phyloP scores from a whole-genome alignment of 768 basidiomycete species.

The Trametes maxima region DNA sequence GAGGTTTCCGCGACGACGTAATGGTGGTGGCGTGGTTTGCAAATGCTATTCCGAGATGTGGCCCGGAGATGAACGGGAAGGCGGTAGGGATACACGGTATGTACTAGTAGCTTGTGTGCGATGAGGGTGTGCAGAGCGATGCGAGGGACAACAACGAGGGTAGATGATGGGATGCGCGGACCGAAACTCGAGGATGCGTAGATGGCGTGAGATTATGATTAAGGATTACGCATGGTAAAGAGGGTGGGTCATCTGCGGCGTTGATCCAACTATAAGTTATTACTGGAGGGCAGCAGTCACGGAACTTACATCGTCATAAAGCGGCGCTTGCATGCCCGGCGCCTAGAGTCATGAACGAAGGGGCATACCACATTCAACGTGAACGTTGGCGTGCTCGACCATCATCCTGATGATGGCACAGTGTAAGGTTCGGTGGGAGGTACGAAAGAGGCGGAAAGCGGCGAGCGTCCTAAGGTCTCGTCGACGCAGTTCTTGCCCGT shows the following conservation, averaged over 20 bases:
- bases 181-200: conserved; percentile 3
- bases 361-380: conserved; percentile 8
- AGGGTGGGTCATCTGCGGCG: conserved; percentile 11
- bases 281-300: not conserved
- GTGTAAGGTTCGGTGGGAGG: not conserved
- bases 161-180: conserved; percentile 1
- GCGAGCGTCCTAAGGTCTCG: conserved; percentile 1
- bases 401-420: conserved; percentile 14
- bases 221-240: conserved; percentile 22
- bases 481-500: conserved; percentile 7
- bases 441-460: conserved; percentile 5
- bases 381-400: not conserved
- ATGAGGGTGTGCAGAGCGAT: conserved; percentile 7
- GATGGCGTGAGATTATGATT: conserved; percentile 12
- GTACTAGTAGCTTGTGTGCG: not conserved
- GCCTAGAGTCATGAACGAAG: conserved; percentile 12
- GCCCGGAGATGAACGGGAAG: not conserved
- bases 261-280: not conserved
- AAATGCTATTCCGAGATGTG: not conserved
- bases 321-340: not conserved
- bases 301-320: conserved; percentile 18
- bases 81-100: conserved; percentile 13
- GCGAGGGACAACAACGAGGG: conserved; percentile 14
- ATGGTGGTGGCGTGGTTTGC: not conserved
- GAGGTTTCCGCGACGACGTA: not conserved